phyloP scores from a whole-genome alignment of 129 eudicot genomes.

The Centrapalus pauciflorus region DNA sequence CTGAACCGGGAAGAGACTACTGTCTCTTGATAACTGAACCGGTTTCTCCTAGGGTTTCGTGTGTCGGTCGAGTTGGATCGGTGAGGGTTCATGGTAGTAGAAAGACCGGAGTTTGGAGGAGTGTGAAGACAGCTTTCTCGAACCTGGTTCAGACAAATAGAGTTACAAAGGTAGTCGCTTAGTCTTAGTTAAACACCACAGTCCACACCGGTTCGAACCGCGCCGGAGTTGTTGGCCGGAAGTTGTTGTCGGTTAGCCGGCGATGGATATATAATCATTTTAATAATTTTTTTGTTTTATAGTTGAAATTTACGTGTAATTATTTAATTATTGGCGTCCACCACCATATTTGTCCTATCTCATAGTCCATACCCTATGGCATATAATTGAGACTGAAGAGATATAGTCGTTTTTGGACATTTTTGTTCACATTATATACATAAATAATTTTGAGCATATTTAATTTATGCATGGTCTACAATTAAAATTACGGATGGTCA shows the following conservation, averaged over 20 bases:
- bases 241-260: not conserved
- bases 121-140: conserved; percentile 30
- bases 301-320: conserved; percentile 30
- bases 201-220: conserved; percentile 13
- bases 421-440: conserved; percentile 6
- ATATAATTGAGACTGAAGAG: conserved; percentile 16
- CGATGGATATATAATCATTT: not conserved
- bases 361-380: conserved; percentile 13
- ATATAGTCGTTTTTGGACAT: conserved; percentile 18
- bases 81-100: conserved; percentile 19
- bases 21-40: conserved; percentile 36
- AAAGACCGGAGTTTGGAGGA: conserved; percentile 34
- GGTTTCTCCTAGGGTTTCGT: conserved; percentile 55
- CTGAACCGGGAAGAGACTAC: conserved; percentile 47
- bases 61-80: conserved; percentile 53
- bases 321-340: conserved; percentile 17
- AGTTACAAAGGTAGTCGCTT: conserved; percentile 18
- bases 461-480: too few relatives aligned
- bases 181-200: too few relatives aligned
- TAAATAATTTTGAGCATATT: too few relatives aligned
- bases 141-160: conserved; percentile 23
- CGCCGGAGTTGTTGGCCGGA: conserved; percentile 8
- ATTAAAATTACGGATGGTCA: too few relatives aligned
- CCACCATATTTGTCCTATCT: not conserved
- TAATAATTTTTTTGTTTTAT: conserved; percentile 2